Conservation (phyloP, 139 green algal species). For the Volvox reticuliferus region DNA sequence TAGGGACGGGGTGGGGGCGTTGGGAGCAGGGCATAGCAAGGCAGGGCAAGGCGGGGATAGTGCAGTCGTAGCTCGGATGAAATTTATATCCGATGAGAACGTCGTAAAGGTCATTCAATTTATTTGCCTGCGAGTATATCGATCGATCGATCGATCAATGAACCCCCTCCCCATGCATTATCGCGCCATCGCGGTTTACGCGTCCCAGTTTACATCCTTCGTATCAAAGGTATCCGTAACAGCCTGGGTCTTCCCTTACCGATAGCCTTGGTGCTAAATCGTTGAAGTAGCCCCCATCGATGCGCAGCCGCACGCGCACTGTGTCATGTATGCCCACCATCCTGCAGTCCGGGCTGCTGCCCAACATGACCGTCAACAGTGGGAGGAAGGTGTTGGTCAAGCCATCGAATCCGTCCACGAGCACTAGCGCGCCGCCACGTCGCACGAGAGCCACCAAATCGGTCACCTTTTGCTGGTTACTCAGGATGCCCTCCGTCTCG, state of each 20-base stretch:
- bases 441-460: not conserved
- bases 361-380: slow-evolving; percentile 1
- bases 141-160: no score
- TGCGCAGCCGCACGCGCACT: not conserved
- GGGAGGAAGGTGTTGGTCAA: not conserved
- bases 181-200: no score
- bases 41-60: no score
- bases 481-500: not conserved
- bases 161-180: no score
- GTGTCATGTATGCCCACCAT: not conserved
- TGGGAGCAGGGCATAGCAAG: no score
- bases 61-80: no score
- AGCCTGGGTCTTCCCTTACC: not conserved
- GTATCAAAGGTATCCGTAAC: not conserved
- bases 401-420: not conserved
- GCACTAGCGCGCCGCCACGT: slow-evolving; percentile 2
- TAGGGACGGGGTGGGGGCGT: not conserved
- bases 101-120: no score
- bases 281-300: not conserved
- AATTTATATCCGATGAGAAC: no score
- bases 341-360: not conserved
- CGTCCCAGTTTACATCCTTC: no score
- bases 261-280: not conserved
- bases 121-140: no score
- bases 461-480: not conserved